These are phyloP conservation scores for Nymphaea thermarum DNA, from an alignment of 164 flowering plant species.

Conservation along the genomic window DNA sequence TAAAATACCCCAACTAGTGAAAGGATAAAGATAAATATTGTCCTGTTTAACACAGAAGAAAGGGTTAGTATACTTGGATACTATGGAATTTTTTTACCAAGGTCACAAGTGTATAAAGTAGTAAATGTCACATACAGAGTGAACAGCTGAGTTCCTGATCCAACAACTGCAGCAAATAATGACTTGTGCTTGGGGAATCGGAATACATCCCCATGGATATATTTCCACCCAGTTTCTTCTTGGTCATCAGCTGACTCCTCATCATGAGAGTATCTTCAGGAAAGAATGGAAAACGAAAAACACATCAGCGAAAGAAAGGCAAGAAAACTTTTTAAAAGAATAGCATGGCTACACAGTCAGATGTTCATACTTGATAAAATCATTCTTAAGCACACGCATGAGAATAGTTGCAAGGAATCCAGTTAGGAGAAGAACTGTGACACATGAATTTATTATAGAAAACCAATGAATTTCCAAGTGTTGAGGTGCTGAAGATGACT, in stretches of 20 bases:
- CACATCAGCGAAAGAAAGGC: background rate
- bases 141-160: conserved; percentile 18
- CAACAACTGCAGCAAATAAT: conserved; percentile 17
- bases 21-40: conserved; percentile 19
- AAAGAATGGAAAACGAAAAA: background rate
- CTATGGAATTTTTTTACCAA: background rate
- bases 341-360: background rate
- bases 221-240: conserved; percentile 25
- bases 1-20: conserved; percentile 23
- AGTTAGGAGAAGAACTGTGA: conserved; percentile 21
- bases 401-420: conserved; percentile 20
- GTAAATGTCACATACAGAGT: conserved; percentile 9
- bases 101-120: background rate
- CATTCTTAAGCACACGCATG: conserved; percentile 26
- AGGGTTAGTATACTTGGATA: background rate
- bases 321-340: background rate
- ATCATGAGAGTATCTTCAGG: conserved; percentile 16
- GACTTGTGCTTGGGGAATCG: conserved; percentile 19
- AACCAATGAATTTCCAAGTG: conserved; percentile 28
- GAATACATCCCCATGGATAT: conserved; percentile 23
- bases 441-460: conserved; percentile 22
- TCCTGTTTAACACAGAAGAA: conserved; percentile 7
- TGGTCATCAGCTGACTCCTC: conserved; percentile 20
- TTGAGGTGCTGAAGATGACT: conserved; percentile 21
- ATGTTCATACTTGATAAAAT: conserved; percentile 17